phyloP scores from a whole-genome alignment of 768 basidiomycete genomes.

The Tricholoma furcatifolium region DNA sequence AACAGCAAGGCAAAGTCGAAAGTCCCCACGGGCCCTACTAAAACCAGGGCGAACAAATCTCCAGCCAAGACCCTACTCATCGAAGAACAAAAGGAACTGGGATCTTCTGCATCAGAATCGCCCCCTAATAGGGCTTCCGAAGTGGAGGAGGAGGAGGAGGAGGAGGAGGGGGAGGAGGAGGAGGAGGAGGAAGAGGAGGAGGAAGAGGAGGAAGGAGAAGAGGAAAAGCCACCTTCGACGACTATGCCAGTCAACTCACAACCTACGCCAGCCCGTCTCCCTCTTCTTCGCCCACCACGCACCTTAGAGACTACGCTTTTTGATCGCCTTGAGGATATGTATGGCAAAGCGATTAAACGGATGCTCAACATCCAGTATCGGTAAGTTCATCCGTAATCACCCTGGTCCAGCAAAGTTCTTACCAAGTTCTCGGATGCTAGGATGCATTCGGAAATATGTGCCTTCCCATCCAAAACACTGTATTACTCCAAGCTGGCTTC shows the following conservation, averaged over 20 bases:
- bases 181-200: too few species aligned
- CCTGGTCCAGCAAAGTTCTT: not conserved
- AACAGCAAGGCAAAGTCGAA: conserved; percentile 32
- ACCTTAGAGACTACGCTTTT: conserved; percentile 90
- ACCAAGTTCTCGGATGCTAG: conserved; percentile 33
- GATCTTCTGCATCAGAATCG: too few species aligned
- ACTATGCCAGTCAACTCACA: not conserved
- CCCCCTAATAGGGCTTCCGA: too few species aligned
- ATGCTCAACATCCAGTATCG: conserved; percentile 91
- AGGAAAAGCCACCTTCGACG: not conserved
- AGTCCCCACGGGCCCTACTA: not conserved
- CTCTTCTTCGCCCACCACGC: conserved; percentile 53
- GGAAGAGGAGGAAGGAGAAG: not conserved
- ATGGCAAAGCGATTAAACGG: conserved; percentile 77
- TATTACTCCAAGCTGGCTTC: conserved; percentile 73
- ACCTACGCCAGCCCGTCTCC: conserved; percentile 13
- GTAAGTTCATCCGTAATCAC: conserved; percentile 31
- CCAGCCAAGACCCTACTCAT: too few species aligned
- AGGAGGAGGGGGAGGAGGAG: too few species aligned
- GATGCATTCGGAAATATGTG: conserved; percentile 85
- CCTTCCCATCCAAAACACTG: conserved; percentile 81
- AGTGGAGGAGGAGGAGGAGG: too few species aligned
- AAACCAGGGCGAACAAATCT: not conserved
- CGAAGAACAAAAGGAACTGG: too few species aligned
- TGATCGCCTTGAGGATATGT: conserved; percentile 87